Conservation (phyloP, 208 protist genomes). For the Tritrichomonas foetus region DNA sequence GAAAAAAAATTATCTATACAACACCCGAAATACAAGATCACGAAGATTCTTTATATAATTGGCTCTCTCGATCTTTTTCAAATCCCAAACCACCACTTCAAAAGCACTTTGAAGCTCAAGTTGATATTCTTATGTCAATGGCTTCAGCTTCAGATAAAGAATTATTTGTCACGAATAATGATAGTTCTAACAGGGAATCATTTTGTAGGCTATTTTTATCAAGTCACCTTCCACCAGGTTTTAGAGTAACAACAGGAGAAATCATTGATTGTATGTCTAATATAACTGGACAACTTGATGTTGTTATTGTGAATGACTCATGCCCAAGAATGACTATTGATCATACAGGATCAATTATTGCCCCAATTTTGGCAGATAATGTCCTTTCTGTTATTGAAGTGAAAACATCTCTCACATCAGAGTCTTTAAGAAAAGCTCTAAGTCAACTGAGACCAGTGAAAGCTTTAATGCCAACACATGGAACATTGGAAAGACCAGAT, state of each 20-base stretch:
- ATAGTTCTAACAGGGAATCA: neutral
- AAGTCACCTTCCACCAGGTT: neutral
- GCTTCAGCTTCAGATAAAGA: neutral
- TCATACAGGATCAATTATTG: neutral
- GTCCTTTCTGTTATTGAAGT: slow-evolving; percentile 3
- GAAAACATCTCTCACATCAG: neutral
- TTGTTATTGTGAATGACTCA: slow-evolving; percentile 10
- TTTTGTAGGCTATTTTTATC: neutral
- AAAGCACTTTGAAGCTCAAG: neutral
- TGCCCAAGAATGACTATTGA: neutral
- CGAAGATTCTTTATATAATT: neutral
- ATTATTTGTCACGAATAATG: neutral
- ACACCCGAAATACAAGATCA: neutral
- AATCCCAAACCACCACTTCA: neutral
- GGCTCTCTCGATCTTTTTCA: neutral
- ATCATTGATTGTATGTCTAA: neutral
- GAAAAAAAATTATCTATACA: neutral
- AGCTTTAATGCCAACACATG: neutral
- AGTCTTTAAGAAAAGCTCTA: neutral
- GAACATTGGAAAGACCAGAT: neutral
- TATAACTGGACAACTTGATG: neutral
- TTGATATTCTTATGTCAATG: neutral
- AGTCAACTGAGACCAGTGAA: neutral
- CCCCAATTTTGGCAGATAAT: neutral
- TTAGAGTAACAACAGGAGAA: slow-evolving; percentile 26